Evolutionary conservation across 345 rosid species (phyloP).

Genomic region (Gossypium stocksii): DNA sequence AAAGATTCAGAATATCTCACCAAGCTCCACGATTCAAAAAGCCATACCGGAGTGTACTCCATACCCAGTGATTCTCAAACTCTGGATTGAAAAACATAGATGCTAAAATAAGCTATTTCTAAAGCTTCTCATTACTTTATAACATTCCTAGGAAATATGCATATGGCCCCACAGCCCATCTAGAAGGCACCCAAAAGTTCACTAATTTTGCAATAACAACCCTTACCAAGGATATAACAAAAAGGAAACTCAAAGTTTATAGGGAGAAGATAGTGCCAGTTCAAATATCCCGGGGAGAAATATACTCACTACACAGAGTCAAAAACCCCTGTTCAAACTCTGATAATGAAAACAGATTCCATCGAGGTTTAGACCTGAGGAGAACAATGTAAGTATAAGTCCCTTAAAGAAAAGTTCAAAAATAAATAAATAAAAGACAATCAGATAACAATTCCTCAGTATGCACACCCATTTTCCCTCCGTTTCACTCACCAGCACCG

Average conservation of each 20-base stretch:
- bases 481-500: not conserved
- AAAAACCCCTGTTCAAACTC: constrained; percentile 28
- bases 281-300: constrained; percentile 10
- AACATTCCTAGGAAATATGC: constrained; percentile 1
- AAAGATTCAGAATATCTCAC: constrained; percentile 9
- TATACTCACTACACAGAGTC: constrained; percentile 24
- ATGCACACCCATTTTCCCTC: not conserved
- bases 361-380: constrained; percentile 36
- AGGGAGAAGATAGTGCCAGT: constrained; percentile 4
- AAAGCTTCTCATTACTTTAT: not conserved
- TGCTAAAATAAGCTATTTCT: not conserved
- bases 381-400: constrained; percentile 32
- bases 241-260: constrained; percentile 4
- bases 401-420: constrained; percentile 16
- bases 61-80: not conserved
- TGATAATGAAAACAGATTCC: constrained; percentile 29
- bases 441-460: constrained; percentile 1
- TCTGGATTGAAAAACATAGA: constrained; percentile 10
- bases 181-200: constrained; percentile 3
- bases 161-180: not conserved
- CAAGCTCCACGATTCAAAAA: constrained; percentile 11
- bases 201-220: constrained; percentile 9
- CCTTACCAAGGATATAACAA: constrained; percentile 6
- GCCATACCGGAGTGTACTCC: not conserved
- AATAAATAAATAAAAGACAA: not conserved